A percentile compares a stretch with the other conserved stretches of the same genome.
Conservation (phyloP, 2,329 filamentous ascomycete species). For the Arthrobotrys megalospora region DNA sequence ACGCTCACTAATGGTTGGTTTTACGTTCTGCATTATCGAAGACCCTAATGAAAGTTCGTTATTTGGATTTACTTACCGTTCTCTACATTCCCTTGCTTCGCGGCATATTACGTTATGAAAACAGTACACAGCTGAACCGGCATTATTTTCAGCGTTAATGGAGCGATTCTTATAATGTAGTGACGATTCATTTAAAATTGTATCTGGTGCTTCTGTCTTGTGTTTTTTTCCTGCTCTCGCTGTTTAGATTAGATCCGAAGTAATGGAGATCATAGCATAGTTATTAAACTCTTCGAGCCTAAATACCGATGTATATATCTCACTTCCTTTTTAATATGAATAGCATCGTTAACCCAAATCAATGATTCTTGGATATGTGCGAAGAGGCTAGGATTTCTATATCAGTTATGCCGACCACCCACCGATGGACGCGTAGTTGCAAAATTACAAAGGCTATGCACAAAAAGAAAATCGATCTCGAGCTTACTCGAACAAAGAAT, state of each 20-base stretch:
- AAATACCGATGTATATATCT: neutral
- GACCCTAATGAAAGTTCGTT: neutral
- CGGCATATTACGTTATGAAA: slow-evolving; percentile 44
- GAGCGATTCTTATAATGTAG: slow-evolving; percentile 33
- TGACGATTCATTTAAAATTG: slow-evolving; percentile 30
- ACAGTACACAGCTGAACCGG: slow-evolving; percentile 33
- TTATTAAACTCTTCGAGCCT: neutral
- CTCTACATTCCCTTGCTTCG: slow-evolving; percentile 52
- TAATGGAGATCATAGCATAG: neutral
- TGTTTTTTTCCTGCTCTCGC: neutral
- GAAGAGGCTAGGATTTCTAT: neutral
- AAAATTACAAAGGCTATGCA: neutral
- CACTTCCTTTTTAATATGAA: neutral
- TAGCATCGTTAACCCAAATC: neutral
- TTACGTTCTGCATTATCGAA: neutral
- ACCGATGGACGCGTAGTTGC: neutral
- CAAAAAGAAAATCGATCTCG: neutral
- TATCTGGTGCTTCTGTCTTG: neutral
- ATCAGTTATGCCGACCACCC: neutral
- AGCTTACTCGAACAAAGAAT: neutral
- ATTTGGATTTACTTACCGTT: slow-evolving; percentile 5
- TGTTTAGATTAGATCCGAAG: neutral
- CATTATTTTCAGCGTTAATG: slow-evolving; percentile 43
- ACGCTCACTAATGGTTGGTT: slow-evolving; percentile 15
- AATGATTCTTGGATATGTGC: neutral